phyloP scores from a whole-genome alignment of 345 rosid species.

The Turnera subulata region DNA sequence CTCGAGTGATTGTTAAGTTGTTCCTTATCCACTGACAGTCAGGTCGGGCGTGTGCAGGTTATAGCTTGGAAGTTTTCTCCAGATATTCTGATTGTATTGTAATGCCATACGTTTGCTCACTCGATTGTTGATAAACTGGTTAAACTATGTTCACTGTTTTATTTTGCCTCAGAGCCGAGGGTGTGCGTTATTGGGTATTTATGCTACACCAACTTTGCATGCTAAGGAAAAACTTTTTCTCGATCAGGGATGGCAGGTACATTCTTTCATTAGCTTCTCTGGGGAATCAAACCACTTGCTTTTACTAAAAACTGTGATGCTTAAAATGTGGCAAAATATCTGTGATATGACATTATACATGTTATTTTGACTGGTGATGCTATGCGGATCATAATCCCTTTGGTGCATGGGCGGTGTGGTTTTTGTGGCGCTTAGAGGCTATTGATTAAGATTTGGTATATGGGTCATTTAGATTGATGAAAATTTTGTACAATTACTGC shows the following conservation, averaged over 20 bases:
- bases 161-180: conserved; percentile 78
- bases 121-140: not conserved
- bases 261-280: not conserved
- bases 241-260: conserved; percentile 96
- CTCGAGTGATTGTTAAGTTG: not conserved
- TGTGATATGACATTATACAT: not conserved
- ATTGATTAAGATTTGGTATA: no score
- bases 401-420: not conserved
- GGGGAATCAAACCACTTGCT: conserved; percentile 2
- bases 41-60: not conserved
- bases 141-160: conserved; percentile 1
- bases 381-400: not conserved
- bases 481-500: not conserved
- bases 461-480: not conserved
- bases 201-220: conserved; percentile 76
- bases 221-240: conserved; percentile 83
- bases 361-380: no score
- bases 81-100: conserved; percentile 1
- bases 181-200: conserved; percentile 80
- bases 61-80: not conserved
- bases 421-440: not conserved
- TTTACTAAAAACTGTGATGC: not conserved
- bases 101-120: no score
- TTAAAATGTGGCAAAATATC: not conserved
- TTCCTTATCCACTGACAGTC: not conserved